Evolutionary conservation across 345 rosid species (phyloP).

Genomic region (Rubroshorea leprosula): DNA sequence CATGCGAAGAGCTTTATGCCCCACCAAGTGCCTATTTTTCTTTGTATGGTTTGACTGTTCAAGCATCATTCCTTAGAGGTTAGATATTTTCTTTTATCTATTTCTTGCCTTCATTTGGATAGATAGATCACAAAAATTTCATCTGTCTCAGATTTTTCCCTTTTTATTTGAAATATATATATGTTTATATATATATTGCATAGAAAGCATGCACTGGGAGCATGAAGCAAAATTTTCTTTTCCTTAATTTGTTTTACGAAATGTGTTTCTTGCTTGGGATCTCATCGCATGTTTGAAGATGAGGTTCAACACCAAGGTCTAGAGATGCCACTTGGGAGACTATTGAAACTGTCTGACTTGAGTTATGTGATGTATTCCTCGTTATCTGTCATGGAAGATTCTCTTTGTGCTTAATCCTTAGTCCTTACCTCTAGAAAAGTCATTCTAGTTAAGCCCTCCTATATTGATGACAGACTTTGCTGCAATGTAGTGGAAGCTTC

Average conservation of each 20-base stretch:
- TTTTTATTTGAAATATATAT: background rate
- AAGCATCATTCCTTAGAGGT: constrained; percentile 90
- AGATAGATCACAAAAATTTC: background rate
- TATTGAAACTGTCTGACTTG: too few relatives aligned
- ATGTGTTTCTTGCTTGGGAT: background rate
- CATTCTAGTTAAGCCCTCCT: too few relatives aligned
- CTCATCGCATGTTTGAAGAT: background rate
- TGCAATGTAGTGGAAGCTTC: too few relatives aligned
- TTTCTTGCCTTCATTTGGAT: constrained; percentile 2
- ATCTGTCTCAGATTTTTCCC: background rate
- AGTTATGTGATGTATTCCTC: too few relatives aligned
- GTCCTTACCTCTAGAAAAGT: too few relatives aligned
- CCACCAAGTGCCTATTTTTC: constrained; percentile 96
- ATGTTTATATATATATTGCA: too few relatives aligned
- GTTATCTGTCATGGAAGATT: too few relatives aligned
- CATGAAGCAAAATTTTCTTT: background rate
- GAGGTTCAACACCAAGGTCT: too few relatives aligned
- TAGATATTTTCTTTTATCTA: constrained; percentile 13
- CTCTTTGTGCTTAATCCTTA: too few relatives aligned
- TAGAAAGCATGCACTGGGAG: background rate
- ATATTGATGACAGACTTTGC: too few relatives aligned
- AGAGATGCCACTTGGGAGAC: too few relatives aligned
- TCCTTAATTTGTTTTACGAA: background rate
- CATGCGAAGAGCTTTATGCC: constrained; percentile 79
- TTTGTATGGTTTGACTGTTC: constrained; percentile 80